A percentile compares a stretch with the other conserved stretches of the same genome.
Evolutionary conservation across 345 rosid genomes (phyloP).

Genomic region (Hypericum androsaemum): DNA sequence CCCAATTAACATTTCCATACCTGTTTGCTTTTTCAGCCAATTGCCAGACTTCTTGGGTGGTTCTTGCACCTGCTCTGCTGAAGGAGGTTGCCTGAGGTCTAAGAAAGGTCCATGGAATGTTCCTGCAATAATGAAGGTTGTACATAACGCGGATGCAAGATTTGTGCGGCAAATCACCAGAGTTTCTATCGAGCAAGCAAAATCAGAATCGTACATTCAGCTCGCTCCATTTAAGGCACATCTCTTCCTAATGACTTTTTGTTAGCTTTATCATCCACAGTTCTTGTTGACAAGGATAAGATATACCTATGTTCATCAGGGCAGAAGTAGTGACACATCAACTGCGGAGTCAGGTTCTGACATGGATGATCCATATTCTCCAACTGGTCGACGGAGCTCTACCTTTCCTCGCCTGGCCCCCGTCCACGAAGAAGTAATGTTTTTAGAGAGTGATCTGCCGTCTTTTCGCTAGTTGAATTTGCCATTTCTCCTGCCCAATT

Average conservation of each 20-base stretch:
- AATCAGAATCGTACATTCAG: slow-evolving; percentile 38
- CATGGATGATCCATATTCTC: slow-evolving; percentile 45
- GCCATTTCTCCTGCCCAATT: neutral
- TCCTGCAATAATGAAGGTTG: slow-evolving; percentile 80
- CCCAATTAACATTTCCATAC: neutral
- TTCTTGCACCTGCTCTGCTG: slow-evolving; percentile 65
- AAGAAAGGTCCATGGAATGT: slow-evolving; percentile 96
- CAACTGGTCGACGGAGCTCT: slow-evolving; percentile 30
- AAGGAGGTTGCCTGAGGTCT: slow-evolving; percentile 90
- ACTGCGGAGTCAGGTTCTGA: slow-evolving; percentile 56
- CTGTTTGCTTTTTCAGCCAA: slow-evolving; percentile 46
- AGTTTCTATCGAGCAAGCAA: slow-evolving; percentile 36
- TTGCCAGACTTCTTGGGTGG: slow-evolving; percentile 95
- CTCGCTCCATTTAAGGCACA: slow-evolving; percentile 46
- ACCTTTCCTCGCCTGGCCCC: slow-evolving; percentile 32
- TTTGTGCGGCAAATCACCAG: slow-evolving; percentile 51
- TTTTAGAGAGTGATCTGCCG: slow-evolving; percentile 10
- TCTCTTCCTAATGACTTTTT: neutral
- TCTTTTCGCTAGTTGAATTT: neutral
- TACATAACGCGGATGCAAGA: slow-evolving; percentile 47
- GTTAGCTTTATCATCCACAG: neutral
- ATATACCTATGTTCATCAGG: slow-evolving; percentile 32
- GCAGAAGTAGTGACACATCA: slow-evolving; percentile 34
- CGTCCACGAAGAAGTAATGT: slow-evolving; percentile 59
- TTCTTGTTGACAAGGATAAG: slow-evolving; percentile 7